These are phyloP conservation scores for Canavalia gladiata DNA, from an alignment of 306 rosid species.

Conservation along the genomic window DNA sequence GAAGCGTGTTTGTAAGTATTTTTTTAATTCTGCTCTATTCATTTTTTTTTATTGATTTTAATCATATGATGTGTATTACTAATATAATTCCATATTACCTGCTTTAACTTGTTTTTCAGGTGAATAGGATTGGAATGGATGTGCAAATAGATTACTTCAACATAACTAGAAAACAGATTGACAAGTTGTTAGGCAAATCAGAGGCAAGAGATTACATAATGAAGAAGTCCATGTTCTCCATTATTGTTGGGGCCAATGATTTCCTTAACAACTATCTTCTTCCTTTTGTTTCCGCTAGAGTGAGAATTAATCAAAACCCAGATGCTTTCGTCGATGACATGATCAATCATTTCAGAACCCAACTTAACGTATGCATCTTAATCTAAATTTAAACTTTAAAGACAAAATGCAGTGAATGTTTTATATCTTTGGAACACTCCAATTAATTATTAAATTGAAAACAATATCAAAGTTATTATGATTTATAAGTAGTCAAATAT, in stretches of 20 bases:
- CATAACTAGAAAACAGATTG: slow-evolving; percentile 68
- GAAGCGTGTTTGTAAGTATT: slow-evolving; percentile 72
- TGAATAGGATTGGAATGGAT: slow-evolving; percentile 85
- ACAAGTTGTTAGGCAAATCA: slow-evolving; percentile 61
- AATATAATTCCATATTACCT: background rate
- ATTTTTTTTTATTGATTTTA: background rate
- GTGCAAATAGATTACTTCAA: slow-evolving; percentile 76
- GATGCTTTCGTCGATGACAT: slow-evolving; percentile 68
- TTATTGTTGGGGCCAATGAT: slow-evolving; percentile 80
- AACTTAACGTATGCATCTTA: slow-evolving; percentile 64
- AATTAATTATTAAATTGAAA: background rate
- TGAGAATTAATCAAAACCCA: slow-evolving; percentile 68
- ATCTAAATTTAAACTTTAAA: background rate
- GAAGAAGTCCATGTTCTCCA: slow-evolving; percentile 69
- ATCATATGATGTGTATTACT: background rate
- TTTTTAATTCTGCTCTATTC: background rate
- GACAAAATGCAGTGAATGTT: background rate
- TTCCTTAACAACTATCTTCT: slow-evolving; percentile 82
- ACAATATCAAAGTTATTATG: background rate
- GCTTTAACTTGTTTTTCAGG: slow-evolving; percentile 50
- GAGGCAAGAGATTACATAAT: slow-evolving; percentile 60
- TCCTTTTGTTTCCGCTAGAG: slow-evolving; percentile 73
- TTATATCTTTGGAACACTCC: background rate
- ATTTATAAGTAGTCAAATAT: background rate
- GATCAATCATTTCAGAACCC: slow-evolving; percentile 68